Conservation (phyloP, 352 stramenopile species). For the Phytophthora cajani region DNA sequence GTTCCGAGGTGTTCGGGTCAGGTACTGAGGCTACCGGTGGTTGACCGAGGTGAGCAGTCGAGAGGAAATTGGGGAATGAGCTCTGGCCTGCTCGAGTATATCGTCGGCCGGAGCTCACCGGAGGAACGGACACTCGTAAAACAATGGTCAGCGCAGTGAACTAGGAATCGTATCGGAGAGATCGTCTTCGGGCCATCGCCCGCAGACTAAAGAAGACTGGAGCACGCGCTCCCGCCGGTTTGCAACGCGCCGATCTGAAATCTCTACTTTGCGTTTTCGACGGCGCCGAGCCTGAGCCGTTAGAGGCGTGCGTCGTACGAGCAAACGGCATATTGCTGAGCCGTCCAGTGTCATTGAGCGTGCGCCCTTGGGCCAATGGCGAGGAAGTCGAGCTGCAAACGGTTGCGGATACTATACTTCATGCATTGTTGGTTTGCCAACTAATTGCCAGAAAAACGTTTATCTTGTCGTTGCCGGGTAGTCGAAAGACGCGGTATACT, state of each 20-base stretch:
- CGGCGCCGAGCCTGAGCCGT: not conserved
- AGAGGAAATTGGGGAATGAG: constrained; percentile 30
- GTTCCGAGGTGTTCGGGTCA: not conserved
- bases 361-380: constrained; percentile 25
- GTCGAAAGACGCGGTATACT: too few relatives aligned
- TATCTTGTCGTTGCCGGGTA: too few relatives aligned
- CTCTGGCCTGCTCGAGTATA: not conserved
- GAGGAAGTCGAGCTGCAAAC: not conserved
- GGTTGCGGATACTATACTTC: not conserved
- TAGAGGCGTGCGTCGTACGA: constrained; percentile 4
- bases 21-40: not conserved
- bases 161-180: constrained; percentile 1
- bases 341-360: constrained; percentile 7
- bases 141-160: constrained; percentile 7
- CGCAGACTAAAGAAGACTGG: constrained; percentile 1
- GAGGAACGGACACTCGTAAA: not conserved
- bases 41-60: constrained; percentile 8
- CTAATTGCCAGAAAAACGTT: not conserved
- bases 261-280: not conserved
- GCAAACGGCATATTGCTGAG: constrained; percentile 19
- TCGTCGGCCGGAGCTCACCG: not conserved
- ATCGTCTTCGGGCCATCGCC: not conserved
- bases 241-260: constrained; percentile 25
- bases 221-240: constrained; percentile 20
- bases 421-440: not conserved